Conservation (phyloP, 768 basidiomycete genomes). For the Suillus ampliporus region DNA sequence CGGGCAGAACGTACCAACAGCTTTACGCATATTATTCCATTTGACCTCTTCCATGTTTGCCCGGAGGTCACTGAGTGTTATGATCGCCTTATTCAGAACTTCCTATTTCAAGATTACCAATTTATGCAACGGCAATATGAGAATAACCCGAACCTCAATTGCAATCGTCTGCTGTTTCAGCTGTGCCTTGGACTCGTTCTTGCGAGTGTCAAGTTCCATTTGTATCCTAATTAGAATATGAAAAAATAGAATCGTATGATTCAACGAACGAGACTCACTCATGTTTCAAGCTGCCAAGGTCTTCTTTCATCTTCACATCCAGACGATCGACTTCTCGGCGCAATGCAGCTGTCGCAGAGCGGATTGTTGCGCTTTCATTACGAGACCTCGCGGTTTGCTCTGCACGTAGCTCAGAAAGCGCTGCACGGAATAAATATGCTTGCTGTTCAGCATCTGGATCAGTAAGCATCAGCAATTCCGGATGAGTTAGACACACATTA, state of each 20-base stretch:
- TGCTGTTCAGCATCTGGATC: slow-evolving; percentile 56
- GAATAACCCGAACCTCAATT: slow-evolving; percentile 65
- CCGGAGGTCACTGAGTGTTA: slow-evolving; percentile 76
- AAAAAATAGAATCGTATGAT: not conserved
- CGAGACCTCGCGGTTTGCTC: slow-evolving; percentile 83
- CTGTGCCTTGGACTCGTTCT: slow-evolving; percentile 87
- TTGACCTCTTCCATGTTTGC: slow-evolving; percentile 84
- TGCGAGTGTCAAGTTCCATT: slow-evolving; percentile 94
- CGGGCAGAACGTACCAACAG: slow-evolving; percentile 61
- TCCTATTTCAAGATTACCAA: slow-evolving; percentile 50
- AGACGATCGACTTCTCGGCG: slow-evolving; percentile 87
- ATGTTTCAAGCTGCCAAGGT: slow-evolving; percentile 85
- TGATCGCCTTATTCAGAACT: slow-evolving; percentile 74
- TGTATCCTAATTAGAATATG: slow-evolving; percentile 69
- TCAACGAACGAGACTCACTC: slow-evolving; percentile 63
- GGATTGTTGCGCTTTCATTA: slow-evolving; percentile 85
- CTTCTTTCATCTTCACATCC: slow-evolving; percentile 93
- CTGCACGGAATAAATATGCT: slow-evolving; percentile 95
- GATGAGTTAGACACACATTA: slow-evolving; percentile 58
- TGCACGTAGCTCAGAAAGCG: slow-evolving; percentile 86
- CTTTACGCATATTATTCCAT: slow-evolving; percentile 88
- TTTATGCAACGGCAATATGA: not conserved
- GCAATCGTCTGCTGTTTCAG: slow-evolving; percentile 82
- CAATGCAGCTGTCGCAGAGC: slow-evolving; percentile 74
- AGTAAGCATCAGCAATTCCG: not conserved